Evolutionary conservation across 179 eudicot genomes (phyloP).

Genomic region (Drosera spatulata): DNA sequence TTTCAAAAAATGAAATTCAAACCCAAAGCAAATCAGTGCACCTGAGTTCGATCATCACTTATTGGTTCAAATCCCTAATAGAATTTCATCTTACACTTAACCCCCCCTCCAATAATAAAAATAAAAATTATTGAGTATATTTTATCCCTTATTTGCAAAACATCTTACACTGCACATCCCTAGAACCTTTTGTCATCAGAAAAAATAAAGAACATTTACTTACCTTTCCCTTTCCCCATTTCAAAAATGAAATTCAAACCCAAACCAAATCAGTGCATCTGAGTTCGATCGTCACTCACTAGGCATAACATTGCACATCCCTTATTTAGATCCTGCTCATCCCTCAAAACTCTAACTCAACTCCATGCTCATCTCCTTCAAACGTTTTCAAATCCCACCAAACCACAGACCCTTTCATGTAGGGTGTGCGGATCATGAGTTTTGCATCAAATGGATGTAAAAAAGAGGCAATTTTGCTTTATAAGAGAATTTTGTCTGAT

Average conservation of each 20-base stretch:
- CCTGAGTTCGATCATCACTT: too few relatives aligned
- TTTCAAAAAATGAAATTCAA: too few relatives aligned
- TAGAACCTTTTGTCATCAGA: too few relatives aligned
- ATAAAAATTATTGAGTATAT: conserved; percentile 20
- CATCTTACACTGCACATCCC: too few relatives aligned
- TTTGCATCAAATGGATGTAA: conserved; percentile 27
- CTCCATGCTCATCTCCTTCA: conserved; percentile 35
- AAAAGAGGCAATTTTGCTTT: conserved; percentile 30
- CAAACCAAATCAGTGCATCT: conserved; percentile 23
- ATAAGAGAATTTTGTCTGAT: conserved; percentile 22
- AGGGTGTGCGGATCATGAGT: conserved; percentile 41
- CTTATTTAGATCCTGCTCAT: conserved; percentile 39
- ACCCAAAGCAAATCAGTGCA: too few relatives aligned
- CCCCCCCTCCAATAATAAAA: too few relatives aligned
- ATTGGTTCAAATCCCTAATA: conserved; percentile 20
- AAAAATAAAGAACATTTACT: too few relatives aligned
- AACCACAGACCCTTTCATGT: conserved; percentile 54
- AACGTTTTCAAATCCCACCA: conserved; percentile 26
- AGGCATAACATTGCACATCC: conserved; percentile 49
- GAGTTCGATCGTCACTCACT: too few relatives aligned
- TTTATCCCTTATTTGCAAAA: too few relatives aligned
- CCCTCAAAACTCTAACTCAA: too few relatives aligned
- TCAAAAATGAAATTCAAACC: conserved; percentile 24
- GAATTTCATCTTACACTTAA: conserved; percentile 27
- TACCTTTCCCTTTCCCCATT: conserved; percentile 27